phyloP scores from a whole-genome alignment of 805 yeast species.

The Kuraishia hungarica region DNA sequence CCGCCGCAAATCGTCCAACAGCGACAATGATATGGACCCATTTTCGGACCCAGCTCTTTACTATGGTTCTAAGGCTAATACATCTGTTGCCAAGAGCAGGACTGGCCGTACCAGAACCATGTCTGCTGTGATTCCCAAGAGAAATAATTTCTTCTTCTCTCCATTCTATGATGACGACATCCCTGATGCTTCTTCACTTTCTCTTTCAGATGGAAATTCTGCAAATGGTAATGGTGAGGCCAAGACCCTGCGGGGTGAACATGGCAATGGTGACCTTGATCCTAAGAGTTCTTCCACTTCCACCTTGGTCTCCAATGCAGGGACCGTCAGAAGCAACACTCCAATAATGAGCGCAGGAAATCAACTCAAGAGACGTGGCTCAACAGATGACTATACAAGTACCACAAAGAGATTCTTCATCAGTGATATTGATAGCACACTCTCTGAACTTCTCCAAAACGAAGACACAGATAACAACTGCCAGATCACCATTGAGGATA shows the following conservation, averaged over 20 bases:
- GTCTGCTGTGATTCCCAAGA: slow-evolving; percentile 24
- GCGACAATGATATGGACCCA: slow-evolving; percentile 50
- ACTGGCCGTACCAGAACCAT: slow-evolving; percentile 50
- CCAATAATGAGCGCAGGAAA: not conserved
- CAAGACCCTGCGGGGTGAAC: slow-evolving; percentile 3
- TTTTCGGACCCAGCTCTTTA: slow-evolving; percentile 61
- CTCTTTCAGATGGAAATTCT: not conserved
- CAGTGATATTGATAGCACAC: slow-evolving; percentile 64
- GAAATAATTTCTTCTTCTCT: not conserved
- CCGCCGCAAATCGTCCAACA: slow-evolving; percentile 26
- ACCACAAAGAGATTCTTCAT: slow-evolving; percentile 52
- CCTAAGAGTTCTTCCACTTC: not conserved
- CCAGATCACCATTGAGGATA: slow-evolving; percentile 82
- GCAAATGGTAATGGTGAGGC: not conserved
- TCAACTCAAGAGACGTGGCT: slow-evolving; percentile 35
- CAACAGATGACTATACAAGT: slow-evolving; percentile 38
- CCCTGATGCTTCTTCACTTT: not conserved
- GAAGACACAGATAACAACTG: slow-evolving; percentile 83
- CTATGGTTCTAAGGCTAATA: slow-evolving; percentile 58
- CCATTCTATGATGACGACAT: not conserved
- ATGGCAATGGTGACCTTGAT: not conserved
- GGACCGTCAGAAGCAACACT: not conserved
- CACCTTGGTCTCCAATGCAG: not conserved
- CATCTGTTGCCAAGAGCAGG: slow-evolving; percentile 27
- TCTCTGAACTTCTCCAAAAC: slow-evolving; percentile 54